Evolutionary conservation across 2,329 filamentous ascomycete species (phyloP).

Genomic region (Cephalotrichum gorgonifer): DNA sequence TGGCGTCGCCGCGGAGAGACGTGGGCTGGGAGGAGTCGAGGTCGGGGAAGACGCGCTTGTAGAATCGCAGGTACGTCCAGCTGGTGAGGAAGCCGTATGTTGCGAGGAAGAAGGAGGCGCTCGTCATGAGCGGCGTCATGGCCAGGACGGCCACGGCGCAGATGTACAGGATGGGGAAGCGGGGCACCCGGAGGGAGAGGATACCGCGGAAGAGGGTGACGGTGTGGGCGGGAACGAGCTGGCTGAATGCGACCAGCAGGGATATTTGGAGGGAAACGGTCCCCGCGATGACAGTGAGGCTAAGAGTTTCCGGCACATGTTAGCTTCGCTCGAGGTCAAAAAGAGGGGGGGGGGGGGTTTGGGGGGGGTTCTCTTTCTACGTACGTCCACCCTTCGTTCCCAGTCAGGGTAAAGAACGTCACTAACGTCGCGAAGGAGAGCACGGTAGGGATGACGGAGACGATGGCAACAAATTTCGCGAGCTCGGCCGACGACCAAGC

Average conservation of each 20-base stretch:
- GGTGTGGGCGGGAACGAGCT: conserved; percentile 93
- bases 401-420: conserved; percentile 60
- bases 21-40: conserved; percentile 51
- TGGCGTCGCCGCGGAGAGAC: conserved; percentile 76
- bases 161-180: conserved; percentile 64
- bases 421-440: conserved; percentile 65
- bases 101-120: conserved; percentile 69
- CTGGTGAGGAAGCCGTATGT: conserved; percentile 74
- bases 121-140: conserved; percentile 47
- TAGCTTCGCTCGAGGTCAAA: conserved; percentile 11
- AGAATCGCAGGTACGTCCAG: conserved; percentile 96
- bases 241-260: conserved; percentile 95
- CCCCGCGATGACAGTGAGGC: conserved; percentile 73
- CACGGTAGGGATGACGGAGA: conserved; percentile 70
- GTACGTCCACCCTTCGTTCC: conserved; percentile 59
- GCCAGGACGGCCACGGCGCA: conserved; percentile 57
- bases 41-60: conserved; percentile 65
- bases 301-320: conserved; percentile 29
- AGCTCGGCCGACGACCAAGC: conserved; percentile 92
- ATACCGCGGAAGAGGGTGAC: conserved; percentile 86
- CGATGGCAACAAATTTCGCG: conserved; percentile 75
- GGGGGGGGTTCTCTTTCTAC: conserved; percentile 21
- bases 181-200: conserved; percentile 74
- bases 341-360: background rate
- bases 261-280: conserved; percentile 83